These are phyloP conservation scores for Setaria viridis DNA, from an alignment of 202 grass and related monocot species.

Conservation along the genomic window DNA sequence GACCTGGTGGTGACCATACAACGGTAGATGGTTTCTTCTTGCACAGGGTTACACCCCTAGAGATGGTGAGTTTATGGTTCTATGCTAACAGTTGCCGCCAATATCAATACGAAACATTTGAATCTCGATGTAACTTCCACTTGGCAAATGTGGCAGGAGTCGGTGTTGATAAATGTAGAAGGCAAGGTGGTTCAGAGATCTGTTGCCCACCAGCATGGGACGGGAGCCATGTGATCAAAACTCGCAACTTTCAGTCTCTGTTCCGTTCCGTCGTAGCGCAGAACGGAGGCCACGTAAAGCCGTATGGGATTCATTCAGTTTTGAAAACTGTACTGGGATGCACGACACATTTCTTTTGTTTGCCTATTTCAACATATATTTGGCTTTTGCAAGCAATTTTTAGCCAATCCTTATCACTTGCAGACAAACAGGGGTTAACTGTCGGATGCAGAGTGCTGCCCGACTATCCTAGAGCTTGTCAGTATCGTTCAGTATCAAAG, in stretches of 20 bases:
- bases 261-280: background rate
- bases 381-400: background rate
- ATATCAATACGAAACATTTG: constrained; percentile 17
- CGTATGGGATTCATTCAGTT: background rate
- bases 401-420: background rate
- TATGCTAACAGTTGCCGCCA: background rate
- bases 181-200: constrained; percentile 63
- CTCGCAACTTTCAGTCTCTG: background rate
- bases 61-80: constrained; percentile 67
- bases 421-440: background rate
- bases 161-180: constrained; percentile 60
- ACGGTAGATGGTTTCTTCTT: constrained; percentile 62
- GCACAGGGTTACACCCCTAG: constrained; percentile 63
- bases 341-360: background rate
- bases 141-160: constrained; percentile 53
- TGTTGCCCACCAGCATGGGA: constrained; percentile 43
- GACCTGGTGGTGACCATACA: constrained; percentile 37
- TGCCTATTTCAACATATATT: background rate
- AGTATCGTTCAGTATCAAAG: no score
- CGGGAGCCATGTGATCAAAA: constrained; percentile 50
- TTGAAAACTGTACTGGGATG: no score
- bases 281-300: background rate
- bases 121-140: constrained; percentile 2
- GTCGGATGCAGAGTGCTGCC: background rate
- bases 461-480: background rate